Conservation (phyloP, 2,329 filamentous ascomycete genomes). For the Neopestalotiopsis sp. region DNA sequence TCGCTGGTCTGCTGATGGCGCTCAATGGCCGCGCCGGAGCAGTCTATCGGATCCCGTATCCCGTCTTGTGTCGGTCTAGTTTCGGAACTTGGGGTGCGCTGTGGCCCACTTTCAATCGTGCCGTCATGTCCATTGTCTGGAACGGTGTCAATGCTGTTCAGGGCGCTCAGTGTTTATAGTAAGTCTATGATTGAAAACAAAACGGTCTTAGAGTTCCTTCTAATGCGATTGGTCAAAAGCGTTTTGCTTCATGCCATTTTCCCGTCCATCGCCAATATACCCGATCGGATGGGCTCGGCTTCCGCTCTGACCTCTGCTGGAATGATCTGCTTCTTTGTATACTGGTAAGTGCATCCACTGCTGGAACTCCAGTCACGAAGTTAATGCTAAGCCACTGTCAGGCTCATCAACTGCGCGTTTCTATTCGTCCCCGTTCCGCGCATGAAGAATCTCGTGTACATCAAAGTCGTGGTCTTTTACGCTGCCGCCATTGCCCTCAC, state of each 20-base stretch:
- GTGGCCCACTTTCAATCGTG: conserved; percentile 50
- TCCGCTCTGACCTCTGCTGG: conserved; percentile 45
- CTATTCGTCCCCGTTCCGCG: background rate
- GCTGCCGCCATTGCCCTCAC: conserved; percentile 10
- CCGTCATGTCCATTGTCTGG: conserved; percentile 52
- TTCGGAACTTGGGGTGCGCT: conserved; percentile 51
- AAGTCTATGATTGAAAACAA: background rate
- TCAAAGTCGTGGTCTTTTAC: conserved; percentile 35
- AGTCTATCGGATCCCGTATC: conserved; percentile 49
- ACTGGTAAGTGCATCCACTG: background rate
- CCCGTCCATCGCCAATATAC: conserved; percentile 44
- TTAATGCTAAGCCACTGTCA: background rate
- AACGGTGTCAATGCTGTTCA: conserved; percentile 47
- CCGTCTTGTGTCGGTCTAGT: conserved; percentile 46
- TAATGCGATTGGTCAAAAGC: background rate
- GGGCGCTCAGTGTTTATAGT: conserved; percentile 38
- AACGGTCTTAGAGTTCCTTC: conserved; percentile 24
- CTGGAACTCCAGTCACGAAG: background rate
- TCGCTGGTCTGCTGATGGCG: conserved; percentile 46
- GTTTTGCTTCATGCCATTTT: conserved; percentile 36
- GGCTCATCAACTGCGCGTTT: conserved; percentile 3
- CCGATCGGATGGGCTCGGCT: conserved; percentile 44
- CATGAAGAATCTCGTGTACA: conserved; percentile 25
- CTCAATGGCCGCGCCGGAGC: conserved; percentile 49
- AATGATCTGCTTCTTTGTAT: conserved; percentile 40